These are phyloP conservation scores for Penicillium occitanis DNA, from an alignment of 2,329 filamentous ascomycete species.

Conservation along the genomic window DNA sequence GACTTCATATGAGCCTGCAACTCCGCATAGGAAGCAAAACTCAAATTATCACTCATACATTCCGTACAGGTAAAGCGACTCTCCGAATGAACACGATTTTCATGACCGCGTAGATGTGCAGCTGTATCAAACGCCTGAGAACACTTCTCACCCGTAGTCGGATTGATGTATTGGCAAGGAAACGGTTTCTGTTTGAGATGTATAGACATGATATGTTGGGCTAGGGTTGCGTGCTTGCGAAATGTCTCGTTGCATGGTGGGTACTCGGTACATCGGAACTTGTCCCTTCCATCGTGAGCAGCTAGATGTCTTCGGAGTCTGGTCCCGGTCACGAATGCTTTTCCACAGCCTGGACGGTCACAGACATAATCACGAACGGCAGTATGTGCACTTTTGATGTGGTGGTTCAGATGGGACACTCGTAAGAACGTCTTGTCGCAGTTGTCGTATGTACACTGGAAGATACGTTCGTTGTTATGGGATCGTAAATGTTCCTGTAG, in stretches of 20 bases:
- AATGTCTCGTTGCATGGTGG: slow-evolving; percentile 74
- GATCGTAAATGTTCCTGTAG: slow-evolving; percentile 77
- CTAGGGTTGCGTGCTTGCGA: slow-evolving; percentile 81
- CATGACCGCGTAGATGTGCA: slow-evolving; percentile 69
- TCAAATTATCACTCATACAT: slow-evolving; percentile 55
- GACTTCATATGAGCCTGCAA: slow-evolving; percentile 72
- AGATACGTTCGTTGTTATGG: slow-evolving; percentile 82
- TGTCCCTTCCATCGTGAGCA: slow-evolving; percentile 75
- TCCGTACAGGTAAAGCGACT: slow-evolving; percentile 74
- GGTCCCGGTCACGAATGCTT: slow-evolving; percentile 78
- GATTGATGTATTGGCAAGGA: slow-evolving; percentile 63
- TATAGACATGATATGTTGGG: slow-evolving; percentile 74
- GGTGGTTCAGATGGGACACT: slow-evolving; percentile 80
- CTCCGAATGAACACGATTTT: slow-evolving; percentile 67
- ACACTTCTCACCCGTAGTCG: slow-evolving; percentile 58
- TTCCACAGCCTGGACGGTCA: slow-evolving; percentile 69
- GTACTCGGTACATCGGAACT: slow-evolving; percentile 70
- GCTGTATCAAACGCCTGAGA: slow-evolving; percentile 70
- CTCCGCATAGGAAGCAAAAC: slow-evolving; percentile 69
- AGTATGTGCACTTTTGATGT: slow-evolving; percentile 79
- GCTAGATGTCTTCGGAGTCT: slow-evolving; percentile 73
- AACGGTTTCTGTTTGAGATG: slow-evolving; percentile 73
- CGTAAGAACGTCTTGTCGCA: slow-evolving; percentile 86
- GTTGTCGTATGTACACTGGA: slow-evolving; percentile 65
- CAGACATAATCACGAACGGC: slow-evolving; percentile 70